Conservation (phyloP, 495 filamentous ascomycete genomes). For the Lophiotrema nucula region DNA sequence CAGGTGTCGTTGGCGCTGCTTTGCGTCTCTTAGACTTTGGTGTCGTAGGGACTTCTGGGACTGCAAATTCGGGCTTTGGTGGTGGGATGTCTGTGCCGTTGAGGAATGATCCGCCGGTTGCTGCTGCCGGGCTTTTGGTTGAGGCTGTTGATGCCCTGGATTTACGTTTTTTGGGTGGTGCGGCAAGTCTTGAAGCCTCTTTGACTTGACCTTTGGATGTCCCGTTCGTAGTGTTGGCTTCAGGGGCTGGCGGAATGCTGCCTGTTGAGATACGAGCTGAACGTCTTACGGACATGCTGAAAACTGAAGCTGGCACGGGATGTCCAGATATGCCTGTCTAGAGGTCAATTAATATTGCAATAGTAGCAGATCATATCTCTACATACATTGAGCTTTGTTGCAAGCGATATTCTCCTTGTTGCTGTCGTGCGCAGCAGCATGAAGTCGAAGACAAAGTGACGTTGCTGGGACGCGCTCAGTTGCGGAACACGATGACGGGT, state of each 20-base stretch:
- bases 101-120: background rate
- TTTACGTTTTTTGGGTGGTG: slow-evolving; percentile 25
- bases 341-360: no score
- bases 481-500: slow-evolving; percentile 21
- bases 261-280: slow-evolving; percentile 34
- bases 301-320: background rate
- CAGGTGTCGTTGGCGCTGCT: background rate
- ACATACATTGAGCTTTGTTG: no score
- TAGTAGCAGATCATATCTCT: no score
- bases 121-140: background rate
- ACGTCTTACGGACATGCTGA: slow-evolving; percentile 39
- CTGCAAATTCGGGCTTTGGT: slow-evolving; percentile 25
- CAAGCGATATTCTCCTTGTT: background rate
- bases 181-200: slow-evolving; percentile 1
- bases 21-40: slow-evolving; percentile 21
- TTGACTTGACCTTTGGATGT: background rate
- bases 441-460: background rate
- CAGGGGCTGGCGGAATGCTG: slow-evolving; percentile 1
- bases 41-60: slow-evolving; percentile 13
- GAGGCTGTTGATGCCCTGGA: slow-evolving; percentile 6
- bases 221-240: slow-evolving; percentile 3
- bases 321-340: no score
- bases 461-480: slow-evolving; percentile 11
- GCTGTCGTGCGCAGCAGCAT: slow-evolving; percentile 4
- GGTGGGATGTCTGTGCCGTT: background rate